Evolutionary conservation across 2,329 filamentous ascomycete species (phyloP).

Genomic region (Penicillium sclerotigenum): DNA sequence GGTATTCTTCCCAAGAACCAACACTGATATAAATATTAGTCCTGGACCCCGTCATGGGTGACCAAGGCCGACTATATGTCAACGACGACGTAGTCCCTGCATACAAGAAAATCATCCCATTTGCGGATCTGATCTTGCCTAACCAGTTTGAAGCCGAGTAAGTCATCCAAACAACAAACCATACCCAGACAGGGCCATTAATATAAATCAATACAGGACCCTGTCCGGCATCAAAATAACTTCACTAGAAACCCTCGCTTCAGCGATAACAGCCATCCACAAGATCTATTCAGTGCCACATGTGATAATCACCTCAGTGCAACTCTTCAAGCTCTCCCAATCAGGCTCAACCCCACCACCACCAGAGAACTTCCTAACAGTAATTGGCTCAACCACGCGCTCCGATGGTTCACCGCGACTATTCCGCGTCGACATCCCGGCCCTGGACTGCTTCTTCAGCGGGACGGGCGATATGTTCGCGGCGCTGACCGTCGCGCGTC

Average conservation of each 20-base stretch:
- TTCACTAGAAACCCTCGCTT: constrained; percentile 67
- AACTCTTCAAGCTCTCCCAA: constrained; percentile 56
- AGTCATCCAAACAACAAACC: constrained; percentile 35
- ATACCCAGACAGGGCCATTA: not conserved
- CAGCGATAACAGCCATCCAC: constrained; percentile 76
- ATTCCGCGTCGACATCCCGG: constrained; percentile 83
- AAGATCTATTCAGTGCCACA: constrained; percentile 74
- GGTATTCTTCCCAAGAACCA: not conserved
- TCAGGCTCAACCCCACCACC: constrained; percentile 33
- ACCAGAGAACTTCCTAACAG: constrained; percentile 55
- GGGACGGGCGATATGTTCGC: constrained; percentile 99
- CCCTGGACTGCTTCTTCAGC: constrained; percentile 89
- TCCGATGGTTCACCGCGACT: constrained; percentile 68
- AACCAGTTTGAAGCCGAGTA: constrained; percentile 98
- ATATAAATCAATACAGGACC: constrained; percentile 52
- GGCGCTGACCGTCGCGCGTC: constrained; percentile 78
- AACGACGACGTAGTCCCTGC: constrained; percentile 86
- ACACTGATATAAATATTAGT: constrained; percentile 49
- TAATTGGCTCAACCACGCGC: constrained; percentile 71
- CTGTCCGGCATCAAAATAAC: constrained; percentile 81
- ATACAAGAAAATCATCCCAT: constrained; percentile 73
- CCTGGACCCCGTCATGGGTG: constrained; percentile 96
- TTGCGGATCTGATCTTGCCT: constrained; percentile 88
- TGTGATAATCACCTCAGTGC: constrained; percentile 87
- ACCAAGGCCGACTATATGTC: constrained; percentile 89